Evolutionary conservation across 805 yeast genomes (phyloP), one percentile per base, ranked within the genome.

Genomic region (Barnettozyma sucrosica): DNA sequence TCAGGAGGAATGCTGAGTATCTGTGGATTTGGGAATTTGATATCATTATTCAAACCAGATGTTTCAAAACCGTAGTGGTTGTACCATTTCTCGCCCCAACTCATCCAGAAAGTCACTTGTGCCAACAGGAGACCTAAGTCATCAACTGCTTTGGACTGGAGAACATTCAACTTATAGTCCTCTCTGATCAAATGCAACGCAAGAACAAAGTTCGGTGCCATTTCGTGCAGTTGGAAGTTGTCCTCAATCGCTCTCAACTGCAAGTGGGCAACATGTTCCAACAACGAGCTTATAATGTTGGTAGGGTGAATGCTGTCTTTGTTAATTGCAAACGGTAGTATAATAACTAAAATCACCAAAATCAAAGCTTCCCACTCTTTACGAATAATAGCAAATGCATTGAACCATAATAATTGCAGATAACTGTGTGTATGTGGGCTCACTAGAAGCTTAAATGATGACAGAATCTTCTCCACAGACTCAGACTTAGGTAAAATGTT

Each of bases 121-220:
- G 81, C 68, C n/a, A 89, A 62, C 20, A 89, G 62, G 1, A 66
- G 23, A 0, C 84, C 80, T 25, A 90, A 55, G 28, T 65, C 64
- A 4, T 66, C 55, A 11, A 72, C 65, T 8, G 67, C 61, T 0
- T 55, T 46, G 3, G 58, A 47, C 5, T 73, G 68, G 23, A 79
- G 64, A 2, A 77, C 65, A 55, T 85, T 80, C 26, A 92, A 67
- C 44, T 75, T 73, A 41, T 75, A 63, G 51, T 92, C 97, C 62
- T 92, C 97, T 46, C 89, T 68, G 2, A 88, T 66, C 34, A 89
- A 58, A 66, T 90, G 97, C 41, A 92, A 65, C 0, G 89, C 78
- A 23, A 85, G 64, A 0, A 81, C 72, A 10, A 87, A 72, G 49
- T 77, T 80, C 0, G 92, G 85, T 0, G 81, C 66, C 55, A 80